phyloP scores from a whole-genome alignment of 257 asterid species.

The Ophiorrhiza pumila region DNA sequence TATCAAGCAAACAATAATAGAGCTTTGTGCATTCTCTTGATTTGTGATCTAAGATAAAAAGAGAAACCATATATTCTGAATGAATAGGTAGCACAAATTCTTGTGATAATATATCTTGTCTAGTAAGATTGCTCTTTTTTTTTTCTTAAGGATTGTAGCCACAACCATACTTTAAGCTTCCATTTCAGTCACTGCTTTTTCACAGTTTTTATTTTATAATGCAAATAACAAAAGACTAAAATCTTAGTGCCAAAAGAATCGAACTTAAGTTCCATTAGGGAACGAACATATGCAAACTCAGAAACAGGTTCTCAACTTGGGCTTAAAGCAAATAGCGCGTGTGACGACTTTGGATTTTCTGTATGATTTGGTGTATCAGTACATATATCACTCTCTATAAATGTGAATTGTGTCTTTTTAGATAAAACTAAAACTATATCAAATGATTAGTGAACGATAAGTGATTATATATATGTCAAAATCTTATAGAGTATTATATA shows the following conservation, averaged over 20 bases:
- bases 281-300: not conserved
- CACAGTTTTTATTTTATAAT: not conserved
- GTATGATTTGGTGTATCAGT: too few species aligned
- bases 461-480: too few species aligned
- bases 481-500: too few species aligned
- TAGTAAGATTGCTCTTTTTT: constrained; percentile 4
- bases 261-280: constrained; percentile 1
- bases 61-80: constrained; percentile 15
- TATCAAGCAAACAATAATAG: constrained; percentile 7
- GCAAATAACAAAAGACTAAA: not conserved
- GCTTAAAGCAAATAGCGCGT: not conserved
- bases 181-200: not conserved
- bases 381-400: too few species aligned
- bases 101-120: constrained; percentile 11
- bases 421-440: too few species aligned
- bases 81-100: not conserved
- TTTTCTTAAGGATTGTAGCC: too few species aligned
- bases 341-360: too few species aligned
- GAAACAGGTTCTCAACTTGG: not conserved
- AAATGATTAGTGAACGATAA: too few species aligned
- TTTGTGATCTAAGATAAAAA: constrained; percentile 1
- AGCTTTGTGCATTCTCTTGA: constrained; percentile 9
- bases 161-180: constrained; percentile 3
- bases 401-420: too few species aligned
- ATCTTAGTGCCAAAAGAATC: not conserved